Evolutionary conservation across 176 grass and related monocot genomes (phyloP).

Genomic region (Aegilops speltoides): DNA sequence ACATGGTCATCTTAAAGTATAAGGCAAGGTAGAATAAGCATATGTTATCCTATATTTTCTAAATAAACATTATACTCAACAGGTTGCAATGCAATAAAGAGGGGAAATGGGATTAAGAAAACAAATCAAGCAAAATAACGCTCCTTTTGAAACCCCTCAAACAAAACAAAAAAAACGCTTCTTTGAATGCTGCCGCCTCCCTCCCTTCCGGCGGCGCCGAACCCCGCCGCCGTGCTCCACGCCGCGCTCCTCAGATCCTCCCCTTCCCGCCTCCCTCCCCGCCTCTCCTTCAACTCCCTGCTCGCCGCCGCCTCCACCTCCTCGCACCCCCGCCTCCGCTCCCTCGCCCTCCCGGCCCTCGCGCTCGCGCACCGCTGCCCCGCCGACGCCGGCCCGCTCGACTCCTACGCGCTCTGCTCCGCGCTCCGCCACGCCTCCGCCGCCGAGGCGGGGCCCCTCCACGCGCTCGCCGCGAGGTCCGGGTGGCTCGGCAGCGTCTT

Average conservation of each 20-base stretch:
- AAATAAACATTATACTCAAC: too few species aligned
- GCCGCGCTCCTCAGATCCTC: conserved; percentile 35
- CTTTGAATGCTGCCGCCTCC: conserved; percentile 19
- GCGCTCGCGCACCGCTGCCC: conserved; percentile 38
- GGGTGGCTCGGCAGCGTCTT: conserved; percentile 62
- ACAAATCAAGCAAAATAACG: too few species aligned
- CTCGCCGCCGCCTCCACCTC: conserved; percentile 44
- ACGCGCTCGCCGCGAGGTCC: conserved; percentile 37
- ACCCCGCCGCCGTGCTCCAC: conserved; percentile 51
- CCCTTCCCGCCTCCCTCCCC: conserved; percentile 23
- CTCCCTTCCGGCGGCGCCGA: background rate
- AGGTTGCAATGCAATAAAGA: too few species aligned
- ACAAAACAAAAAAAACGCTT: too few species aligned
- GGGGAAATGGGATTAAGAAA: too few species aligned
- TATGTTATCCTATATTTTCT: too few species aligned
- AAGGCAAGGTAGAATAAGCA: too few species aligned
- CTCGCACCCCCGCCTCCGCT: conserved; percentile 31
- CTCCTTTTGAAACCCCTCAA: too few species aligned
- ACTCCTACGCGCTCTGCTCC: conserved; percentile 68
- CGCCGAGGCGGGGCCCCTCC: conserved; percentile 15
- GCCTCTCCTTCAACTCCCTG: conserved; percentile 43
- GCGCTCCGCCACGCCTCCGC: conserved; percentile 31
- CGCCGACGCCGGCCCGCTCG: conserved; percentile 31
- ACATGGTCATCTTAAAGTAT: too few species aligned
- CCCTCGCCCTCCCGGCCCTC: conserved; percentile 39